These are phyloP conservation scores for Deuterostichococcus epilithicus DNA, from an alignment of 139 green algal genomes.

Conservation along the genomic window DNA sequence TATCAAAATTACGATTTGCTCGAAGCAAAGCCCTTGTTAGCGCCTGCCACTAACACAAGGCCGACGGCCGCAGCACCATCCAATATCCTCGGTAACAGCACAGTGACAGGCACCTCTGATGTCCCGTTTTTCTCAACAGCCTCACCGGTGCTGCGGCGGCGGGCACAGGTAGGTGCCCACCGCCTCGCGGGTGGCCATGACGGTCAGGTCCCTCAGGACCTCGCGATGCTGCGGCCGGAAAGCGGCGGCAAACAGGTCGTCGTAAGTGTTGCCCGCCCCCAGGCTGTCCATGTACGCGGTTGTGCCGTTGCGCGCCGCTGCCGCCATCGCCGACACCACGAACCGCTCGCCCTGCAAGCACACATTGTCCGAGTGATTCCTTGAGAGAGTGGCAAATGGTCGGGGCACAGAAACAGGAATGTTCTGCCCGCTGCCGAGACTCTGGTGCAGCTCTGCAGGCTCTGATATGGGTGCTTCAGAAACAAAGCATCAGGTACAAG, in stretches of 20 bases:
- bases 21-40: too few relatives aligned
- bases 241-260: slow-evolving; percentile 14
- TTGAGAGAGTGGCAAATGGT: too few relatives aligned
- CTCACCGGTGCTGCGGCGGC: neutral
- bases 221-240: slow-evolving; percentile 3
- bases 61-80: too few relatives aligned
- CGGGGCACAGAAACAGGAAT: neutral
- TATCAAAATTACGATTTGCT: too few relatives aligned
- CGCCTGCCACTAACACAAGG: too few relatives aligned
- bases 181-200: slow-evolving; percentile 11
- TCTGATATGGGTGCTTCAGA: neutral
- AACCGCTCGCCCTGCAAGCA: slow-evolving; percentile 7
- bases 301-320: slow-evolving; percentile 7
- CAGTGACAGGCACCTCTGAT: too few relatives aligned
- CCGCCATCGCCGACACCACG: neutral
- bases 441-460: neutral
- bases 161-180: slow-evolving; percentile 9
- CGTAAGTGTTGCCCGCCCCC: slow-evolving; percentile 10
- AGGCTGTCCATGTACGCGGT: slow-evolving; percentile 18
- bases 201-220: slow-evolving; percentile 1
- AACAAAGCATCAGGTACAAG: too few relatives aligned
- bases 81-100: too few relatives aligned
- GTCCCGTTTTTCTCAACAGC: too few relatives aligned
- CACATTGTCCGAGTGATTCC: too few relatives aligned
- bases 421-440: neutral